Conservation (phyloP, 192 early-diverging fungal genomes). For the Dimargaris xerosporica region DNA sequence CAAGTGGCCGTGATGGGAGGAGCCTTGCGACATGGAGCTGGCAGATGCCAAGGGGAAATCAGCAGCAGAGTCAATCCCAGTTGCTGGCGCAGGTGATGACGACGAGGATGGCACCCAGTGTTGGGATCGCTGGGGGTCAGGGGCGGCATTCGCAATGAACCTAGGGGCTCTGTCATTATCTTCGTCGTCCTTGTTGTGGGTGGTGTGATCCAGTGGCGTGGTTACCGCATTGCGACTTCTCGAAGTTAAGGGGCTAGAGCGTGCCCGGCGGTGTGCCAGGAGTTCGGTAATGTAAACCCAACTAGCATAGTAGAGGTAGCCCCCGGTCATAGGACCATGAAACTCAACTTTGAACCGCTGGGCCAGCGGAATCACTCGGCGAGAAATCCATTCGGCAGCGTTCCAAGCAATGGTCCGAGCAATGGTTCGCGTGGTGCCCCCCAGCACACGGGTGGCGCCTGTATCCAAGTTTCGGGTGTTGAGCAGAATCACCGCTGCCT, state of each 20-base stretch:
- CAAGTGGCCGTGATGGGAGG: background rate
- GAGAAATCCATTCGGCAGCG: conserved; percentile 2
- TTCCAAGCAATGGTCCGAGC: conserved; percentile 7
- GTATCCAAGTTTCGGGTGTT: background rate
- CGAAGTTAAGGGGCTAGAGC: background rate
- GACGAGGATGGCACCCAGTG: background rate
- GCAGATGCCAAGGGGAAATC: background rate
- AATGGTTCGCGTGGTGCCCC: background rate
- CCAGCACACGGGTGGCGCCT: background rate
- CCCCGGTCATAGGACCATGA: conserved; percentile 6
- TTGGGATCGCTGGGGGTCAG: background rate
- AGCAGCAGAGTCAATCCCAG: background rate
- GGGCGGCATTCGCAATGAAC: background rate
- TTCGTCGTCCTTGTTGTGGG: background rate
- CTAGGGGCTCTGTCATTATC: background rate
- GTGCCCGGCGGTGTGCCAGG: background rate
- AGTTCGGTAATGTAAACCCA: conserved; percentile 9
- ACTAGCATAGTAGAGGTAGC: conserved; percentile 3
- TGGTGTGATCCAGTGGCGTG: background rate
- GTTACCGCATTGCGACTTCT: background rate
- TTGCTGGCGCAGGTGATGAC: background rate
- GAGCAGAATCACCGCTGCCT: conserved; percentile 1
- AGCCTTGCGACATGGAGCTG: background rate
- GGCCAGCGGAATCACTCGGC: background rate
- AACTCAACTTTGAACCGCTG: conserved; percentile 1